Evolutionary conservation across 139 green algal species (phyloP).

Genomic region (Chlorella ohadii): DNA sequence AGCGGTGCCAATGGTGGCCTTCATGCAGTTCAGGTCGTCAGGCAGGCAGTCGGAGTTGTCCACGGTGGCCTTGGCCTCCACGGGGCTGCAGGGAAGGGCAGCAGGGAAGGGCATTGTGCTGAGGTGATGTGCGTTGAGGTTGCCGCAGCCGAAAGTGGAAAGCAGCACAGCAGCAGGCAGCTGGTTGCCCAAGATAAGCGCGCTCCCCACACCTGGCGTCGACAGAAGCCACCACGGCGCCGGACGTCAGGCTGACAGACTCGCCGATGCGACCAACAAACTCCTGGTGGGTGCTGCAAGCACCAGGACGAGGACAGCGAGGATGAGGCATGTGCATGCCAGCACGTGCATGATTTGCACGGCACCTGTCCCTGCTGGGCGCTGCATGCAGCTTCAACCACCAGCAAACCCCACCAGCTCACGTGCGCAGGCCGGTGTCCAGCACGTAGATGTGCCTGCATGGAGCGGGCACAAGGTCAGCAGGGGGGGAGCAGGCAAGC

Average conservation of each 20-base stretch:
- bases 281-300: constrained; percentile 48
- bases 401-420: background rate
- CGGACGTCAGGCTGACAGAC: constrained; percentile 29
- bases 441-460: constrained; percentile 57
- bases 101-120: background rate
- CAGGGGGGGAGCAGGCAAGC: too few relatives aligned
- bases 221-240: background rate
- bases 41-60: background rate
- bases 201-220: too few relatives aligned
- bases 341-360: too few relatives aligned
- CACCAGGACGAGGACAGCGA: too few relatives aligned
- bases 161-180: background rate
- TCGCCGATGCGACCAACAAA: constrained; percentile 41
- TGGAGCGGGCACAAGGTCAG: too few relatives aligned
- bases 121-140: background rate
- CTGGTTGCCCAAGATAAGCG: too few relatives aligned
- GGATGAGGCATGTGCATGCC: too few relatives aligned
- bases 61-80: background rate
- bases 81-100: background rate
- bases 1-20: background rate
- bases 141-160: background rate
- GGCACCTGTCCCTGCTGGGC: constrained; percentile 53
- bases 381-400: background rate
- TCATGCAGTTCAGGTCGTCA: constrained; percentile 14
- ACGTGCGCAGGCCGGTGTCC: constrained; percentile 62